Evolutionary conservation across 305 asterid genomes (phyloP).

Genomic region (Fraxinus baroniana): DNA sequence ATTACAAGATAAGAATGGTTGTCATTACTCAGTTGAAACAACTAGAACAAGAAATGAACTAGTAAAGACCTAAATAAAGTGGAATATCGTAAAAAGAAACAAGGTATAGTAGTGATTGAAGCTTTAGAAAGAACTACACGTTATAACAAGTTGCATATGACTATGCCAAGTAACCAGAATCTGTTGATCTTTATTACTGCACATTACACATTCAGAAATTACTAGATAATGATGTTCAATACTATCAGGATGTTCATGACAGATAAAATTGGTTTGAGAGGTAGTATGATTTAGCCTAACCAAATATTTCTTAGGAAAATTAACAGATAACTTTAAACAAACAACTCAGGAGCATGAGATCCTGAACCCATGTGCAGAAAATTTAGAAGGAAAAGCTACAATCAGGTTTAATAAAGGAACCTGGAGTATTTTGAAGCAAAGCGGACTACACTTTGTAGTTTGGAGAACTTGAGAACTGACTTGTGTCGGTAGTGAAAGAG

Average conservation of each 20-base stretch:
- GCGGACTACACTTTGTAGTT: background rate
- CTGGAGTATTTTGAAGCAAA: no score
- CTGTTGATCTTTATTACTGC: background rate
- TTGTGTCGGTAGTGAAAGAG: background rate
- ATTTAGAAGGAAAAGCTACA: background rate
- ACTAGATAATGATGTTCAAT: no score
- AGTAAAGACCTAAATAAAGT: background rate
- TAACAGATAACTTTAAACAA: no score
- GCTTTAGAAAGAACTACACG: background rate
- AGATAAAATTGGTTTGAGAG: background rate
- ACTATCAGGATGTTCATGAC: conserved; percentile 13
- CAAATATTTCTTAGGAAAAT: background rate
- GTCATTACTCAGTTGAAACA: background rate
- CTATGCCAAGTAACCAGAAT: background rate
- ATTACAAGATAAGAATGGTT: conserved; percentile 3
- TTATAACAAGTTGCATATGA: background rate
- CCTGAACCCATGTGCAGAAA: background rate
- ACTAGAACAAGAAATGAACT: conserved; percentile 1
- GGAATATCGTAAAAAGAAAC: no score
- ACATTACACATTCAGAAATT: no score
- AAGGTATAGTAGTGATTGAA: no score
- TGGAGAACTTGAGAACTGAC: background rate
- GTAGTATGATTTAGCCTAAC: background rate
- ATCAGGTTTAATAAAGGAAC: background rate
- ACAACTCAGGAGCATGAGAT: background rate